Base-by-base conservation (phyloP, 441 rosid species). In the Pelargonium fulgidum region DNA sequence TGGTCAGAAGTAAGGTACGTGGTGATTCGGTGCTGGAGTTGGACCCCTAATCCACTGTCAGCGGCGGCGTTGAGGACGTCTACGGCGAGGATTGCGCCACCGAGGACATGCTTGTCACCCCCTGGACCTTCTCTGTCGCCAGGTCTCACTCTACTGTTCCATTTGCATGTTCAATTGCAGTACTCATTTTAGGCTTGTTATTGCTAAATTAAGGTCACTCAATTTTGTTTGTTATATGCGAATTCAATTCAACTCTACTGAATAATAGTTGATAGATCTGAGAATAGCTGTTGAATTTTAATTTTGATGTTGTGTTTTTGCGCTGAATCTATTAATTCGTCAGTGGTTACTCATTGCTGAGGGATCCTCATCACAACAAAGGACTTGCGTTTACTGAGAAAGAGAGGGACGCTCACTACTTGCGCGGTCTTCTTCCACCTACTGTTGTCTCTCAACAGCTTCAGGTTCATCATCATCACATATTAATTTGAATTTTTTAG, bases 331-430 rank as follows among this genome's bases (percentile, higher is more conserved):
- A 7, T 39, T 16, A 13, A 14, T 48, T 48, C 17, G 16, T 48
- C 82, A 93, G 98, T 73, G 98, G 97, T 2, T 89, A 87, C 73
- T 79, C 93, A 39, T 77, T 93, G 77, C 80, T 93, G 79, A 83
- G 97, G 75, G 97, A 93, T 85, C 98, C 97, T 62, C 97, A 72
- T 47, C 86, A 93, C 75, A 91, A 91, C 89, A 93, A 93, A 76
- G 98, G 98, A 72, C 91, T 91, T 76, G 89, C 95, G 54, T 93
- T 91, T 78, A 85, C 81, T 41, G 93, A 89, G 77, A 80, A 80
- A 74, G 98, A 93, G 72, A 87, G 98, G 71, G 89, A 89, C 74
- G 82, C 93, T 4, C 97, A 89, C 77, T 93, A 91, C 85, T 73
- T 93, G 84, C 85, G 90, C 61, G 96, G 98, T 67, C 92, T 93